Base-by-base conservation (phyloP, 495 filamentous ascomycete genomes). In the Xylona heveae region DNA sequence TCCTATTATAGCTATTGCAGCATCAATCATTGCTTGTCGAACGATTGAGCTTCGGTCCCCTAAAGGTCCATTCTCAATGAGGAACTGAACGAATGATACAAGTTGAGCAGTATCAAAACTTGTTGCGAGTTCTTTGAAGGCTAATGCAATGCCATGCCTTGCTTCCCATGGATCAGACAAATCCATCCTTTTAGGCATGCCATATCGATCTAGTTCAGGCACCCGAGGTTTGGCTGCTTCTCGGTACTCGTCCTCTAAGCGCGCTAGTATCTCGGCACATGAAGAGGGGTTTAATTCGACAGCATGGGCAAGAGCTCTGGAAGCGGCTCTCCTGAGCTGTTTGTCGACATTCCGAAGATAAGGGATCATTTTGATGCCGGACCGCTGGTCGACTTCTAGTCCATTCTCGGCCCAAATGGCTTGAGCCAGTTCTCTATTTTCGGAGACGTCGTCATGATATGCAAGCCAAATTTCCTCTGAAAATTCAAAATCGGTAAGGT, bases 351-450 rank as follows among this genome's bases (percentile, higher is more conserved):
- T 74, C 35, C 77, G 66, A 19, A 95, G 56, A 40, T 92, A 95
- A 0, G 74, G 74, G 30, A 88, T 57, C 41, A 83, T 70, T 35
- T 57, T 61, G 30, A 53, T 47, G 28, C 64, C 67, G 2, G 79
- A 60, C 3, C 71, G 52, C 3, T 73, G 60, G 32, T 72, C 62
- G n/a, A 78, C 51, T 39, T 82, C 56, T 29, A 97, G 68, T 1
- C 64, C 76, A 46, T 84, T 92, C 38, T 90, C 85, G 48, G 92
- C 80, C 88, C 90, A 95, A 22, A 95, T 94, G 0, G 78, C 68
- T 18, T 64, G 64, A 1, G 75, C 85, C 19, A 92, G 57, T 23
- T 91, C 80, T 4, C 59, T 63, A 42, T 95, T 94, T 44, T 94
- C 88, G 8, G 81, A 71, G 0, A 78, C 67, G 35, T 88, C 78